These are phyloP conservation scores for Tricharina praecox DNA, from an alignment of 495 filamentous ascomycete genomes.

Conservation along the genomic window DNA sequence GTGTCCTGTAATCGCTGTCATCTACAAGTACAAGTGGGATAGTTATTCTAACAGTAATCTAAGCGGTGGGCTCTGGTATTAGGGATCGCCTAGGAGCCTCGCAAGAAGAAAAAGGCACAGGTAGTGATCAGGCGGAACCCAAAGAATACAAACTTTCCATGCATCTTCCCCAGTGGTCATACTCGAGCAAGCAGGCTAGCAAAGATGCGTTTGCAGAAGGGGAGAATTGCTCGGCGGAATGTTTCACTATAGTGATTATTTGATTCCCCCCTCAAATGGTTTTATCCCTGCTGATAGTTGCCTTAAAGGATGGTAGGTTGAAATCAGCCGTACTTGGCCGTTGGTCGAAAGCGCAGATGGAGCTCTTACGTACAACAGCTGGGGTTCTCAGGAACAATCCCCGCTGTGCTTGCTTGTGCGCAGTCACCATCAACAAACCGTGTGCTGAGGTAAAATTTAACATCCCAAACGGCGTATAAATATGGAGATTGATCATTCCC, in stretches of 20 bases:
- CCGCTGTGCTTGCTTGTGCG: constrained; percentile 19
- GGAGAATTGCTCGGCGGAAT: constrained; percentile 14
- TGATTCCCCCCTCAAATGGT: not conserved
- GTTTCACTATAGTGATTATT: constrained; percentile 9
- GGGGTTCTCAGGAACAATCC: constrained; percentile 21
- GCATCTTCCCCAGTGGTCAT: constrained; percentile 19
- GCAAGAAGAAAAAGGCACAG: constrained; percentile 1
- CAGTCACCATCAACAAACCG: constrained; percentile 20
- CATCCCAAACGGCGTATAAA: not conserved
- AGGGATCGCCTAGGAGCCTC: not conserved
- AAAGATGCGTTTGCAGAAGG: constrained; percentile 13
- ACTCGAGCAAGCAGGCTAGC: constrained; percentile 10
- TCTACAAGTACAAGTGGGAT: not conserved
- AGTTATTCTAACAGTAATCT: not conserved
- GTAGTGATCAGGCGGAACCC: not conserved
- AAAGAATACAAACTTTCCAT: not conserved
- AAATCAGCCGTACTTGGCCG: not conserved
- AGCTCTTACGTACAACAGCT: constrained; percentile 14
- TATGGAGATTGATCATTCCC: not conserved
- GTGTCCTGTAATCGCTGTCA: not conserved
- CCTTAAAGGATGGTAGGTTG: not conserved
- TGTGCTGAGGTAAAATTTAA: constrained; percentile 16
- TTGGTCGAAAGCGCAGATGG: constrained; percentile 17
- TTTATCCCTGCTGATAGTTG: not conserved
- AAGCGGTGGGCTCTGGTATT: not conserved